Conservation (phyloP, 495 filamentous ascomycete species). For the Penicillium dipodomyicola region DNA sequence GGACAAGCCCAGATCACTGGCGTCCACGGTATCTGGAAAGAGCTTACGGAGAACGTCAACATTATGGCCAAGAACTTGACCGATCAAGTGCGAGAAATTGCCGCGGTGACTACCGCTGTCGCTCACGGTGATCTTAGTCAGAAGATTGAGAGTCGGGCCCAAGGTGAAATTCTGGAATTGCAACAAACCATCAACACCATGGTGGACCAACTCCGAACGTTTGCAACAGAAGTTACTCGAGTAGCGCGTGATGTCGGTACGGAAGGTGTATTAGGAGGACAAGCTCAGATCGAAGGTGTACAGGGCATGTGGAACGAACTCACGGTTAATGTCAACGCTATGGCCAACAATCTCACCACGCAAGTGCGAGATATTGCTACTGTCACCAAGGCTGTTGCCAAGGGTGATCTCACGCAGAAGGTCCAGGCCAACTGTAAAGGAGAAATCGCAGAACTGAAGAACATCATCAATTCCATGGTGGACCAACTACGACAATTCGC, state of each 20-base stretch:
- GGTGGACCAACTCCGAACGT: conserved; percentile 96
- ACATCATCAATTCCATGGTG: conserved; percentile 99
- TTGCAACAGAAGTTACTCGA: conserved; percentile 94
- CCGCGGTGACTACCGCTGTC: conserved; percentile 92
- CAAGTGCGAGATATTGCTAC: conserved; percentile 98
- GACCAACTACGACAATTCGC: conserved; percentile 96
- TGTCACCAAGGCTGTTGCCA: conserved; percentile 96
- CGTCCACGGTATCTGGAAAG: conserved; percentile 97
- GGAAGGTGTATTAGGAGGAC: conserved; percentile 93
- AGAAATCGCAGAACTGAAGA: conserved; percentile 92
- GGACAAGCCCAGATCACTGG: conserved; percentile 93
- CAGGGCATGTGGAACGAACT: conserved; percentile 93
- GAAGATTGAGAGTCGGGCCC: conserved; percentile 91
- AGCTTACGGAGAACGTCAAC: conserved; percentile 96
- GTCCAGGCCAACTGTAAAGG: conserved; percentile 96
- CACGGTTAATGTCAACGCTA: conserved; percentile 96
- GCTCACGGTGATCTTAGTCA: conserved; percentile 94
- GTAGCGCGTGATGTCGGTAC: conserved; percentile 97
- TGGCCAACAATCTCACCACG: conserved; percentile 96
- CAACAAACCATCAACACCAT: conserved; percentile 99
- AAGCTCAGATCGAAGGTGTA: conserved; percentile 89
- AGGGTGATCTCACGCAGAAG: conserved; percentile 94
- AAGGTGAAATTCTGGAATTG: conserved; percentile 92
- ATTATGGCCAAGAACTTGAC: conserved; percentile 91
- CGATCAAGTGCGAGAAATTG: conserved; percentile 92